Base-by-base conservation (phyloP, 2,329 filamentous ascomycete species). In the Neofusicoccum umdonicola region DNA sequence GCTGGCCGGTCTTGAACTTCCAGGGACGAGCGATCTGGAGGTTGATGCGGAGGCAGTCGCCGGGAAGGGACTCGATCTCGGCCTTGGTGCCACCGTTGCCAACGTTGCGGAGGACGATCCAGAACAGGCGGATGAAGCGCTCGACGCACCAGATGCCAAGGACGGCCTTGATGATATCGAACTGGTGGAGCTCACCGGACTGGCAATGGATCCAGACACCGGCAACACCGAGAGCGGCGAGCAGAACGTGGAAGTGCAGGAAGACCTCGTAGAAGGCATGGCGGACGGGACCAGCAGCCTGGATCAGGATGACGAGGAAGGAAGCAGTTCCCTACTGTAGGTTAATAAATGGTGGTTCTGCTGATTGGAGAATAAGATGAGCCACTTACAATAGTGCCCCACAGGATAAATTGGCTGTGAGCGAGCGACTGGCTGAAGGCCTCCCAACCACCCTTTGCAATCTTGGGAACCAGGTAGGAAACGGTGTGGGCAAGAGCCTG, bases 231-330 rank as follows among this genome's bases (percentile, higher is more conserved):
- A 86, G 73, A 17, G 85, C 82, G 39, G 87, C 90, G 27, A 87
- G 82, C 3, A 82, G 71, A 65, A 92, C 90, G 77, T 94, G 90
- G 39, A 90, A 73, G 64, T 90, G 80, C 76, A 93, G 87, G 83
- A 93, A 93, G 1, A 83, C 85, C 77, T 93, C 90, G 75, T 93
- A 93, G 73, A 90, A 92, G 15, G 90, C 90, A 73, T 93, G 90
- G 64, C 91, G 85, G 34, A 92, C 78, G 60, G 89, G 83, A 52
- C 89, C 91, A 50, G 86, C 84, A 0, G 90, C 90, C 70, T 92
- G 90, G 63, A 93, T 78, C 45, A 85, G 76, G 61, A 93, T 84
- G 67, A 83, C 83, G 13, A 88, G 76, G 66, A 92, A 86, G 0
- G 87, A 85, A 66, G 81, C 77, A 7, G 84, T 86, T 48, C 81